A percentile compares a stretch with the other conserved stretches of the same genome.
Evolutionary conservation across 2,329 filamentous ascomycete genomes (phyloP).

Genomic region (Pseudogymnoascus sp.): DNA sequence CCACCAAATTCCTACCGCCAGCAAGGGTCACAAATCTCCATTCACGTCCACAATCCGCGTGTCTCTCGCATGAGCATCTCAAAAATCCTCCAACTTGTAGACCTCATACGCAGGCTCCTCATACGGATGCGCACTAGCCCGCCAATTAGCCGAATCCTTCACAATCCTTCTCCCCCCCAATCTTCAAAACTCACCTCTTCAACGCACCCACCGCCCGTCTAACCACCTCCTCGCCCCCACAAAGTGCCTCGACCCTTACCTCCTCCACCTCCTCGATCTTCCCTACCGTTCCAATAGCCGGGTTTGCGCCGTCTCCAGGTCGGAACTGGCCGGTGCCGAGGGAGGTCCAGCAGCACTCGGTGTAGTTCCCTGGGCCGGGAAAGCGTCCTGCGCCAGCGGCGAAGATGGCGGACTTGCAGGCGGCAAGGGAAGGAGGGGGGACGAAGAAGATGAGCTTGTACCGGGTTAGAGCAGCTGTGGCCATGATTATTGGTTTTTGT

Average conservation of each 20-base stretch:
- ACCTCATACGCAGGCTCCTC: constrained; percentile 44
- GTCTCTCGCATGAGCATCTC: background rate
- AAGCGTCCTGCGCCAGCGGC: constrained; percentile 49
- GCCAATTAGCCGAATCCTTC: constrained; percentile 20
- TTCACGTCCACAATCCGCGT: background rate
- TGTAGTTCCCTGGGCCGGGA: constrained; percentile 42
- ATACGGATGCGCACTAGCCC: constrained; percentile 39
- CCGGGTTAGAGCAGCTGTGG: constrained; percentile 5
- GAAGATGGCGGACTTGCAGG: constrained; percentile 48
- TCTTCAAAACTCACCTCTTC: constrained; percentile 47
- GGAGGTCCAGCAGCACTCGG: constrained; percentile 44
- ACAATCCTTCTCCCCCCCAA: background rate
- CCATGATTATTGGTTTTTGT: background rate
- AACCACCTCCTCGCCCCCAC: constrained; percentile 48
- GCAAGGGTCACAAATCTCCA: background rate
- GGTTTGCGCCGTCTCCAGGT: constrained; percentile 52
- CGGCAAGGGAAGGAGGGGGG: constrained; percentile 36
- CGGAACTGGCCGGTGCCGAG: constrained; percentile 58
- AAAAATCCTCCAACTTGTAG: constrained; percentile 41
- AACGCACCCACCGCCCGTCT: constrained; percentile 52
- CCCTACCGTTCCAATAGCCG: constrained; percentile 52
- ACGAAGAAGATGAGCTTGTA: constrained; percentile 45
- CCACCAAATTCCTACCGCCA: background rate
- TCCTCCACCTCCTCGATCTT: constrained; percentile 52
- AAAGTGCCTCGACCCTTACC: constrained; percentile 54